These are phyloP conservation scores for Athelia sp. DNA, from an alignment of 1,284 basidiomycete species.

Conservation along the genomic window DNA sequence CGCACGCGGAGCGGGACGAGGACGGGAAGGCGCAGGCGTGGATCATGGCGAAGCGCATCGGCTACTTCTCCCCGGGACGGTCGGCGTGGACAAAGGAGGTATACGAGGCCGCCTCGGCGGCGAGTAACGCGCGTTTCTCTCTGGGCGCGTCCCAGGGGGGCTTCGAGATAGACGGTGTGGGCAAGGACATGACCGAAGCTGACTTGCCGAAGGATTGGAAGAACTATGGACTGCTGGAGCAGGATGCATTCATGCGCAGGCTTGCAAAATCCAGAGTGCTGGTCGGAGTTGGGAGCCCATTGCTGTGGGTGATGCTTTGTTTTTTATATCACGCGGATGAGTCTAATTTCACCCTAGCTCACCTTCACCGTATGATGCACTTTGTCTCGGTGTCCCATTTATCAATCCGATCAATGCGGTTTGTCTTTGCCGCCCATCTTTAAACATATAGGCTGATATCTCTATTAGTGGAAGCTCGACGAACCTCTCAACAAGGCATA, in stretches of 20 bases:
- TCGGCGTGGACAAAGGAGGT: too few relatives aligned
- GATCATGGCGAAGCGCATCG: too few relatives aligned
- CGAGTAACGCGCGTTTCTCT: too few relatives aligned
- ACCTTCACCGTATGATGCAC: slow-evolving; percentile 9
- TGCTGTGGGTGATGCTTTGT: not conserved
- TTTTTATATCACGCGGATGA: not conserved
- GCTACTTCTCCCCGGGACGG: too few relatives aligned
- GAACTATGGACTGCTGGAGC: slow-evolving; percentile 1
- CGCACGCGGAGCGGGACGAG: too few relatives aligned
- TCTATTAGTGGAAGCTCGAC: not conserved
- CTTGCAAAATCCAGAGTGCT: slow-evolving; percentile 5
- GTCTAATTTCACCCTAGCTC: too few relatives aligned
- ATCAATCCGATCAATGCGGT: slow-evolving; percentile 5
- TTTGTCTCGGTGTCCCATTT: slow-evolving; percentile 11
- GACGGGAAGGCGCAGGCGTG: too few relatives aligned
- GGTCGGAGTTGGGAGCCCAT: slow-evolving; percentile 6
- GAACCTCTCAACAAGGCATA: not conserved
- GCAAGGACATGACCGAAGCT: too few relatives aligned
- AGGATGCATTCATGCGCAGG: not conserved
- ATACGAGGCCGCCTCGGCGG: too few relatives aligned
- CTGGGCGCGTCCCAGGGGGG: too few relatives aligned
- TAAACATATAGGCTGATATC: not conserved
- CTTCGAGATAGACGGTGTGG: too few relatives aligned
- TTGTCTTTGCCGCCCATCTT: not conserved
- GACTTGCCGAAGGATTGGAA: slow-evolving; percentile 4